These are phyloP conservation scores for Thalassiosira hispida DNA, from an alignment of 352 stramenopile species.

Conservation along the genomic window DNA sequence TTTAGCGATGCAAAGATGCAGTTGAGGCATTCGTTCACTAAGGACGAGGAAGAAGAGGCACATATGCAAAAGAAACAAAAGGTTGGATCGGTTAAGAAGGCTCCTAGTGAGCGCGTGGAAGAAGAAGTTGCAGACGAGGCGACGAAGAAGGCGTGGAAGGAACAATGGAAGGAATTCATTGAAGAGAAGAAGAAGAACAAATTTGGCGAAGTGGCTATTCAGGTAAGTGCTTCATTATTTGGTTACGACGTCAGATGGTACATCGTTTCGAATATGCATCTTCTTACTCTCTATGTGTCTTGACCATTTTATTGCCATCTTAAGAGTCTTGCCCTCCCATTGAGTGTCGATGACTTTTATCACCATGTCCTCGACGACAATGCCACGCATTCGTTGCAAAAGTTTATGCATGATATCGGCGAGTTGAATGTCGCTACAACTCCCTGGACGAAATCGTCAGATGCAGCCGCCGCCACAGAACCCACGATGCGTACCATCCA, in stretches of 20 bases:
- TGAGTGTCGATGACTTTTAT: slow-evolving; percentile 48
- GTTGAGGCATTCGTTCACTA: slow-evolving; percentile 15
- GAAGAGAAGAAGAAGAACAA: slow-evolving; percentile 34
- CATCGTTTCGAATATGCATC: background rate
- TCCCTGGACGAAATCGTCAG: slow-evolving; percentile 36
- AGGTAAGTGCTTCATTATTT: slow-evolving; percentile 13
- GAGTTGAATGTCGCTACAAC: slow-evolving; percentile 50
- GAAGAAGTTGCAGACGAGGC: slow-evolving; percentile 3
- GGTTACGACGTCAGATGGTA: background rate
- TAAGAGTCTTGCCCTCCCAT: slow-evolving; percentile 21
- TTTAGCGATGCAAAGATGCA: slow-evolving; percentile 31
- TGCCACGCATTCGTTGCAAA: slow-evolving; percentile 30
- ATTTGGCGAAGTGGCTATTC: slow-evolving; percentile 37
- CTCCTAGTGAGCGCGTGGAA: background rate
- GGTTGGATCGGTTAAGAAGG: background rate
- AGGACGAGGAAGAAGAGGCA: background rate
- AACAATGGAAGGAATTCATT: slow-evolving; percentile 27
- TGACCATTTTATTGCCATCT: background rate
- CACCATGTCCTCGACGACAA: slow-evolving; percentile 34
- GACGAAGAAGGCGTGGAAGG: slow-evolving; percentile 23
- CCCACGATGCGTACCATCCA: slow-evolving; percentile 59
- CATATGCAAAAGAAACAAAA: slow-evolving; percentile 11
- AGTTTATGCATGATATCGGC: slow-evolving; percentile 43
- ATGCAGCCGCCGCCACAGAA: background rate
- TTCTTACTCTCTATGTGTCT: background rate